Evolutionary conservation across 495 filamentous ascomycete genomes (phyloP).

Genomic region (Aspergillus heteromorphus): DNA sequence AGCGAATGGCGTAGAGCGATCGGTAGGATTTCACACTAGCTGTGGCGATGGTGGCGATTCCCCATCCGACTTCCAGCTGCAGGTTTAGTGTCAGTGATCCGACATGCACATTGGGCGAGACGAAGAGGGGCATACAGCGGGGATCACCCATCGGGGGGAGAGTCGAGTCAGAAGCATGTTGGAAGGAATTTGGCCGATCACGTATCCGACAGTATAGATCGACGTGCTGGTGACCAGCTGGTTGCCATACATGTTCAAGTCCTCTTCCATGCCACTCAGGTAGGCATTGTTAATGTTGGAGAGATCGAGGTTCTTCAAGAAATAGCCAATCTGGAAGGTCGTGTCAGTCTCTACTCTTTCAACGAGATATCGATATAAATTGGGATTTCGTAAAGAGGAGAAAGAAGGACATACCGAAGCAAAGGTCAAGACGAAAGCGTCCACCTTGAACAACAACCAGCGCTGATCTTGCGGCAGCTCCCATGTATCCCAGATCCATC

Average conservation of each 20-base stretch:
- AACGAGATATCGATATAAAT: too few relatives aligned
- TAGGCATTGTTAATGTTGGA: slow-evolving; percentile 48
- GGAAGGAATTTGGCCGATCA: slow-evolving; percentile 52
- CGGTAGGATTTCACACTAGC: slow-evolving; percentile 34
- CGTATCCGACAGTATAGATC: slow-evolving; percentile 53
- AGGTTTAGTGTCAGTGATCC: not conserved
- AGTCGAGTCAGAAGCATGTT: slow-evolving; percentile 48
- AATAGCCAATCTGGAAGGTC: slow-evolving; percentile 34
- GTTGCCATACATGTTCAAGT: slow-evolving; percentile 44
- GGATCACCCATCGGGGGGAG: slow-evolving; percentile 35
- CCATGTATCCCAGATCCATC: slow-evolving; percentile 48
- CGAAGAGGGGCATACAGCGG: slow-evolving; percentile 6
- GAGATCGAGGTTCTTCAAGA: slow-evolving; percentile 49
- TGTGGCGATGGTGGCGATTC: slow-evolving; percentile 38
- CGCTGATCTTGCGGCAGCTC: slow-evolving; percentile 49
- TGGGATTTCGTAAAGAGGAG: too few relatives aligned
- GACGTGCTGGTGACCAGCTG: slow-evolving; percentile 32
- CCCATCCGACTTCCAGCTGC: slow-evolving; percentile 45
- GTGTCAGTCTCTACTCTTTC: not conserved
- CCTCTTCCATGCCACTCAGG: slow-evolving; percentile 37
- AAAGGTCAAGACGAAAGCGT: slow-evolving; percentile 46
- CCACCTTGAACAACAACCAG: slow-evolving; percentile 51
- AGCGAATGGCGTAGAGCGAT: slow-evolving; percentile 46
- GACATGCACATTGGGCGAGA: not conserved
- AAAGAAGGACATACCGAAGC: slow-evolving; percentile 21